Evolutionary conservation across 257 asterid species (phyloP).

Genomic region (Primulina eburnea): DNA sequence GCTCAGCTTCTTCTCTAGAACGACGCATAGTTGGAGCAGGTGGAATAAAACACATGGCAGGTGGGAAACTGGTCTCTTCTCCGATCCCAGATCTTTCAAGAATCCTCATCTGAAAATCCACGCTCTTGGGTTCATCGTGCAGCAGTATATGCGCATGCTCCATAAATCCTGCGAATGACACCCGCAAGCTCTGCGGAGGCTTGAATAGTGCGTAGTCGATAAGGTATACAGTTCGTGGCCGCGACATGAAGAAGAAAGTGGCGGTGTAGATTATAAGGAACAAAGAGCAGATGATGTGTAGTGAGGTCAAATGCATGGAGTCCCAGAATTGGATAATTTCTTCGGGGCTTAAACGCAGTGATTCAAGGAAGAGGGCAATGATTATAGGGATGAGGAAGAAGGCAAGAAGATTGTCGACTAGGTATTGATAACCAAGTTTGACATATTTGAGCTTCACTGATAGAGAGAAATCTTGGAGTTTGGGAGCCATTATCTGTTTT

Average conservation of each 20-base stretch:
- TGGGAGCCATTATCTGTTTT: constrained; percentile 23
- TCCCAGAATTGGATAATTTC: constrained; percentile 17
- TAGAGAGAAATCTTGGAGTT: constrained; percentile 25
- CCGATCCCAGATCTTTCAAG: constrained; percentile 33
- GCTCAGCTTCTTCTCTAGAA: constrained; percentile 27
- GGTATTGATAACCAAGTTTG: constrained; percentile 39
- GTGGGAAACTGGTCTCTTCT: constrained; percentile 29
- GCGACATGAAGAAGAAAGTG: constrained; percentile 23
- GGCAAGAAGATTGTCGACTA: constrained; percentile 39
- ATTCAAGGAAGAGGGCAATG: constrained; percentile 24
- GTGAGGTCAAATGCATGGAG: constrained; percentile 17
- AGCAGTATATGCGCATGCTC: constrained; percentile 21
- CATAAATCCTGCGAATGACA: constrained; percentile 24
- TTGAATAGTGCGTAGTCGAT: constrained; percentile 30
- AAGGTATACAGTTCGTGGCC: constrained; percentile 23
- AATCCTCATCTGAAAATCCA: constrained; percentile 29
- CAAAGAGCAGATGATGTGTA: constrained; percentile 14
- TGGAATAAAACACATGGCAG: constrained; percentile 24
- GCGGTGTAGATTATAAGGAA: constrained; percentile 21
- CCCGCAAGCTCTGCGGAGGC: constrained; percentile 21
- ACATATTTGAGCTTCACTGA: constrained; percentile 39
- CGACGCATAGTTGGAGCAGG: constrained; percentile 9
- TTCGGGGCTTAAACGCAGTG: constrained; percentile 25
- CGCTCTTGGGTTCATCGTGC: constrained; percentile 20
- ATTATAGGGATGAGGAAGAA: constrained; percentile 35